A percentile compares a stretch with the other conserved stretches of the same genome.
Conservation (phyloP, 768 basidiomycete genomes). For the Mycena floridula region DNA sequence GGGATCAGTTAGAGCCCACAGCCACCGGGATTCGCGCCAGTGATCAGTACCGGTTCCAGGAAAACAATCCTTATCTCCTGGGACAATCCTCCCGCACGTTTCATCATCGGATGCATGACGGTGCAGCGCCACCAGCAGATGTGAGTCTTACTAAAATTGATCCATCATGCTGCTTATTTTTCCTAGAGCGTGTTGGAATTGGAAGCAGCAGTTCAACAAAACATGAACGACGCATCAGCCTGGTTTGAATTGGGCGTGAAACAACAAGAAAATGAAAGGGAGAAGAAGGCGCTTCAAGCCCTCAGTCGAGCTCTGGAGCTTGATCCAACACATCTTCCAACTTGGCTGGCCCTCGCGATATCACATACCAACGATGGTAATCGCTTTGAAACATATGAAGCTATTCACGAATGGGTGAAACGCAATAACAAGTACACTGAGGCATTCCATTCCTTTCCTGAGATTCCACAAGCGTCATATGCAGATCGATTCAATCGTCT, state of each 20-base stretch:
- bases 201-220: conserved; percentile 82
- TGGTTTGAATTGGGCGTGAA: conserved; percentile 95
- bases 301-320: conserved; percentile 76
- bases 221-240: conserved; percentile 60
- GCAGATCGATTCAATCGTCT: conserved; percentile 44
- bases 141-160: too few species aligned
- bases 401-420: conserved; percentile 81
- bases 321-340: conserved; percentile 65
- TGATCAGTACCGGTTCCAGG: conserved; percentile 63
- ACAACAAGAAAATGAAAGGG: conserved; percentile 97
- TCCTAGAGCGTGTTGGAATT: conserved; percentile 77
- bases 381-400: conserved; percentile 63
- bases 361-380: conserved; percentile 89
- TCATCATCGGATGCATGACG: conserved; percentile 33
- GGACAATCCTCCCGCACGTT: conserved; percentile 53
- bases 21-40: conserved; percentile 54
- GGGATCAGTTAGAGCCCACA: conserved; percentile 81
- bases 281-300: conserved; percentile 83
- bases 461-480: conserved; percentile 21
- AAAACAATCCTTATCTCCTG: conserved; percentile 71
- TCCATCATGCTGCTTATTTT: neutral
- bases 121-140: neutral
- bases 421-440: conserved; percentile 52
- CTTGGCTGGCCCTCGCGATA: conserved; percentile 89
- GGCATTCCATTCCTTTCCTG: conserved; percentile 34